Evolutionary conservation across 352 stramenopile species (phyloP).

Genomic region (Phytophthora melonis): DNA sequence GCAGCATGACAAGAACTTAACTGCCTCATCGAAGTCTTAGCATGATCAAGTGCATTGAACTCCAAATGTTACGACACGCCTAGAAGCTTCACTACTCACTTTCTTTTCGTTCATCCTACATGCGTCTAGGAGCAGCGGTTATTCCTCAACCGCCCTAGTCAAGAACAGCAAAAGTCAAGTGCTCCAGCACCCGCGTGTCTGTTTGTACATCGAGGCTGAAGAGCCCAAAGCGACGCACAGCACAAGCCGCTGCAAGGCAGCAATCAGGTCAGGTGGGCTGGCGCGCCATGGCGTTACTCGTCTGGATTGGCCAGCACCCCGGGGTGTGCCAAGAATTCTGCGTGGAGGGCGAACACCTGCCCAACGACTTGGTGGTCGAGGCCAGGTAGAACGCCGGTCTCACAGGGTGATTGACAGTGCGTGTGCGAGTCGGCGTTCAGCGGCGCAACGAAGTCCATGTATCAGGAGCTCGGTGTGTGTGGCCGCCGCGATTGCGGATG

Average conservation of each 20-base stretch:
- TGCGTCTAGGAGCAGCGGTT: neutral
- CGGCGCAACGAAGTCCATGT: neutral
- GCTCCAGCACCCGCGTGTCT: conserved; percentile 18
- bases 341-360: conserved; percentile 20
- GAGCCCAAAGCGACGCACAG: conserved; percentile 10
- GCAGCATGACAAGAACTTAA: too few relatives aligned
- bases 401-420: neutral
- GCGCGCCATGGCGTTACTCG: conserved; percentile 17
- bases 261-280: conserved; percentile 18
- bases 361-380: conserved; percentile 21
- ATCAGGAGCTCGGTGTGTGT: neutral
- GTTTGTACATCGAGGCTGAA: conserved; percentile 8
- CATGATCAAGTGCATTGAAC: too few relatives aligned
- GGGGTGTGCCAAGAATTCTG: conserved; percentile 35
- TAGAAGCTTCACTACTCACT: neutral
- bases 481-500: neutral
- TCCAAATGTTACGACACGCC: neutral
- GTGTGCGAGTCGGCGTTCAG: neutral
- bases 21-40: too few relatives aligned
- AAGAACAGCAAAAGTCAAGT: conserved; percentile 22
- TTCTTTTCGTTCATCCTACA: neutral
- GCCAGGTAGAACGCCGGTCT: neutral
- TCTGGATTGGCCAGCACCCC: conserved; percentile 20
- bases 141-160: conserved; percentile 31
- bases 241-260: conserved; percentile 21